Conservation (phyloP, 176 grass and related monocot species). For the Secale cereale region DNA sequence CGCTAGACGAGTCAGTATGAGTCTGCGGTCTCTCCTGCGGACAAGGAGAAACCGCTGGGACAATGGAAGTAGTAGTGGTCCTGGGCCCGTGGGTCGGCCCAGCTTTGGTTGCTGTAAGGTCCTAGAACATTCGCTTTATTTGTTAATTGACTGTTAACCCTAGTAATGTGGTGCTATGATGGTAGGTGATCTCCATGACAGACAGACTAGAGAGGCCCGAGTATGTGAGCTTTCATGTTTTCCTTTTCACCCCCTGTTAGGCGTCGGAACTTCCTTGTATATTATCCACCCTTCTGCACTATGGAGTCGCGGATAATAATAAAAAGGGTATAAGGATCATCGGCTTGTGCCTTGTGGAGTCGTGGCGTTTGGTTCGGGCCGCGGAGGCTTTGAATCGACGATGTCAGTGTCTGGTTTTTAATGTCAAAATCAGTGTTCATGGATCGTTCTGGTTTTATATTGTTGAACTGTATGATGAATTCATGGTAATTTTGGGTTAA, state of each 20-base stretch:
- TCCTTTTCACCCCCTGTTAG: conserved; percentile 19
- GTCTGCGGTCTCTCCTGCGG: neutral
- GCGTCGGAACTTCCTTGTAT: conserved; percentile 36
- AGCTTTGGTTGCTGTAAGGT: conserved; percentile 38
- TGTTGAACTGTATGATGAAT: neutral
- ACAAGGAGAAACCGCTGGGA: conserved; percentile 21
- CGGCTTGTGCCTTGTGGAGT: neutral
- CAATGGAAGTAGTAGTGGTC: conserved; percentile 9
- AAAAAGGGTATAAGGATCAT: conserved; percentile 25
- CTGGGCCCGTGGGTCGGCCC: conserved; percentile 3
- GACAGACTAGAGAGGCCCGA: conserved; percentile 30
- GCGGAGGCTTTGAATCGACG: neutral
- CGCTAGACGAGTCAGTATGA: conserved; percentile 26
- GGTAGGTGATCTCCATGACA: conserved; percentile 34
- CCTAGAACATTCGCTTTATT: conserved; percentile 53
- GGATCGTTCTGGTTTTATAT: neutral
- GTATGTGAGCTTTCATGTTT: conserved; percentile 32
- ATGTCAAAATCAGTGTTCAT: neutral
- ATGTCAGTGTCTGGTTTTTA: neutral
- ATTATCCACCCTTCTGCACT: conserved; percentile 31
- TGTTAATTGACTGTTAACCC: conserved; percentile 47
- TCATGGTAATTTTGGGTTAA: neutral
- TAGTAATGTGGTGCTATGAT: conserved; percentile 39
- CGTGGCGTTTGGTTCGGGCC: neutral
- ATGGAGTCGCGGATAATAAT: conserved; percentile 16